Base-by-base conservation (phyloP, 1,284 basidiomycete genomes). In the Microbotryum silenes-acaulis region DNA sequence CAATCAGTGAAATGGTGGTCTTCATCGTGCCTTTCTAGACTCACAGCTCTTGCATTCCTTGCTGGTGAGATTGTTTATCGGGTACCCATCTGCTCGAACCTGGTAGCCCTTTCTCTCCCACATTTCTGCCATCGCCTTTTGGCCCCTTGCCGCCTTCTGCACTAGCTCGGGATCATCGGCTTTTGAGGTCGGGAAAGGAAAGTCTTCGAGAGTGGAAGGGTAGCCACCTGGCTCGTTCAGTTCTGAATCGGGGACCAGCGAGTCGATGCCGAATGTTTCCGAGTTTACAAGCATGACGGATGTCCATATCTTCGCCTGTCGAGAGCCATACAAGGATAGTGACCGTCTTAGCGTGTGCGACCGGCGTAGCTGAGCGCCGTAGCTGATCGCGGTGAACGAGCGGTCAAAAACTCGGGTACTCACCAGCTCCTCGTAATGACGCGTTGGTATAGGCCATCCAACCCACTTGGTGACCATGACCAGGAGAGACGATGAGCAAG, bases 401-500 rank as follows among this genome's bases (percentile, higher is more conserved):
- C 14, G 14, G 37, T 18, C 37, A 6, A 42, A 16, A 42, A 42
- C 37, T 42, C 16, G 3, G 37, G 18, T 21, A 29, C 50, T n/a
- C 27, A 56, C 55, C 57, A 59, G 18, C 3, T 60, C 60, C 4
- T 50, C 20, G 45, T 63, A 66, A 42, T 52, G 58, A 46, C 56
- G 51, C 14, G 64, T 68, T 20, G 61, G 49, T 3, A 50, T 23
- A 4, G 66, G 66, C 66, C 66, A 68, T 23, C 67, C 60, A 65
- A 69, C 54, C 69, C 69, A 70, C 37, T 42, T 42, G 2, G 63
- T 54, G 1, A 67, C 65, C 7, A 67, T 63, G 6, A 70, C 14
- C 1, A 70, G 54, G 7, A n/a, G 51, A 25, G 1, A 8, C 0
- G 2, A 20, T 6, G 54, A 20, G 48, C 45, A 42, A 5, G 52